A percentile compares a stretch with the other conserved stretches of the same genome.
These are phyloP conservation scores for Mimosa pudica DNA, from an alignment of 306 rosid genomes.

Conservation along the genomic window DNA sequence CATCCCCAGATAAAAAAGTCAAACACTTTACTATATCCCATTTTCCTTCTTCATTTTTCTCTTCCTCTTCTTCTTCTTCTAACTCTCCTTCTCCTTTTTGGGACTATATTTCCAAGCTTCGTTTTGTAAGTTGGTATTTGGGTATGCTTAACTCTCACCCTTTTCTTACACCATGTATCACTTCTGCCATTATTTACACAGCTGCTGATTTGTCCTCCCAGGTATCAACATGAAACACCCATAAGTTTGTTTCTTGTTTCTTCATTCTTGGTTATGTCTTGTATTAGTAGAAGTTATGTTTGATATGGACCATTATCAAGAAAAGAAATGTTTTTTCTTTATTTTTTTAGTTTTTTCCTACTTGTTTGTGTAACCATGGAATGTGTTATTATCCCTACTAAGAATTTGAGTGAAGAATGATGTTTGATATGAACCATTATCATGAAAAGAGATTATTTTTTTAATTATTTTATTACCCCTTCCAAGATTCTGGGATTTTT, in stretches of 20 bases:
- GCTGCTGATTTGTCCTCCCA: conserved; percentile 76
- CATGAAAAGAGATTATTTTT: not conserved
- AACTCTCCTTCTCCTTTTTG: conserved; percentile 35
- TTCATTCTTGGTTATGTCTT: not conserved
- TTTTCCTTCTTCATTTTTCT: conserved; percentile 42
- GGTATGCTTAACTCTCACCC: conserved; percentile 56
- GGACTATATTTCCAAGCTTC: conserved; percentile 25
- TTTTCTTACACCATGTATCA: conserved; percentile 58
- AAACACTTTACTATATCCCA: conserved; percentile 43
- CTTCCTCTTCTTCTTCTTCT: conserved; percentile 39
- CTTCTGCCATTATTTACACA: conserved; percentile 58
- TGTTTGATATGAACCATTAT: no score
- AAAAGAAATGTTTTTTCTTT: conserved; percentile 13
- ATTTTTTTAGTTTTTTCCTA: not conserved
- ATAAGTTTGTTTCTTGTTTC: not conserved
- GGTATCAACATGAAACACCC: conserved; percentile 32
- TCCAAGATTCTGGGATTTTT: not conserved
- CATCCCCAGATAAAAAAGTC: conserved; percentile 44
- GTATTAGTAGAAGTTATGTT: not conserved
- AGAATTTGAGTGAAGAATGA: no score
- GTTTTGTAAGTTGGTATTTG: conserved; percentile 65
- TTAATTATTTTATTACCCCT: not conserved
- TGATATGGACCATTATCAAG: conserved; percentile 6
- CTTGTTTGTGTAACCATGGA: not conserved
- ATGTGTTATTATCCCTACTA: not conserved